Conservation (phyloP, 2,329 filamentous ascomycete species). For the Coleophoma crateriformis region DNA sequence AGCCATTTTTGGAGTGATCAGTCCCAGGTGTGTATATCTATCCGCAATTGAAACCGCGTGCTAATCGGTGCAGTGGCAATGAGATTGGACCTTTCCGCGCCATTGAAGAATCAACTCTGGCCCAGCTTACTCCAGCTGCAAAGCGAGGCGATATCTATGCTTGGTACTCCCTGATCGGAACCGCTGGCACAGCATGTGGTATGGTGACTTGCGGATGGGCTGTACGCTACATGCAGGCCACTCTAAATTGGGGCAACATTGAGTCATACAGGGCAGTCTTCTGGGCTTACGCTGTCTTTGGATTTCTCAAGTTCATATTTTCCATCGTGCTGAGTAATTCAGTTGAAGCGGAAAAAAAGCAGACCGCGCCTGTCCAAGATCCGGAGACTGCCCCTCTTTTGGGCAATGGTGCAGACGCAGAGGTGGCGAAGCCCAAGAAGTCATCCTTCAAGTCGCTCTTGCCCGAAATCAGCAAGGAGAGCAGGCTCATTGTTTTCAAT, state of each 20-base stretch:
- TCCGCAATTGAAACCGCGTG: constrained; percentile 2
- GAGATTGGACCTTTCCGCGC: constrained; percentile 60
- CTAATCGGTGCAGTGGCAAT: constrained; percentile 40
- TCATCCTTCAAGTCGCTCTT: constrained; percentile 32
- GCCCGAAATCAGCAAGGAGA: constrained; percentile 52
- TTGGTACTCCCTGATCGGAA: constrained; percentile 55
- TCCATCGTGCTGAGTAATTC: constrained; percentile 41
- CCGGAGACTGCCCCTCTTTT: constrained; percentile 23
- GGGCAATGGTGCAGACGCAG: constrained; percentile 9
- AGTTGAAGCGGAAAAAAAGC: constrained; percentile 30
- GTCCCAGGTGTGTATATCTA: constrained; percentile 35
- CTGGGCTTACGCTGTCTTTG: constrained; percentile 48
- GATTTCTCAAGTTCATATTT: constrained; percentile 49
- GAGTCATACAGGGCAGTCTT: constrained; percentile 52
- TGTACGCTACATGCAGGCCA: constrained; percentile 41
- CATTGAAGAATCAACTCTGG: constrained; percentile 55
- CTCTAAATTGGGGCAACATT: constrained; percentile 36
- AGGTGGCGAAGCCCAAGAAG: constrained; percentile 13
- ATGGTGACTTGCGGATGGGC: constrained; percentile 54
- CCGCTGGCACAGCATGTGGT: constrained; percentile 55
- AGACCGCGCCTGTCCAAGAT: constrained; percentile 16
- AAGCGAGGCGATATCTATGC: constrained; percentile 51
- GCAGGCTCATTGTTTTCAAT: constrained; percentile 46
- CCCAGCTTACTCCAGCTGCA: constrained; percentile 43
- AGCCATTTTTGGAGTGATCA: constrained; percentile 56